Conservation (phyloP, 2,329 filamentous ascomycete species). For the Cladosporium colombiae region DNA sequence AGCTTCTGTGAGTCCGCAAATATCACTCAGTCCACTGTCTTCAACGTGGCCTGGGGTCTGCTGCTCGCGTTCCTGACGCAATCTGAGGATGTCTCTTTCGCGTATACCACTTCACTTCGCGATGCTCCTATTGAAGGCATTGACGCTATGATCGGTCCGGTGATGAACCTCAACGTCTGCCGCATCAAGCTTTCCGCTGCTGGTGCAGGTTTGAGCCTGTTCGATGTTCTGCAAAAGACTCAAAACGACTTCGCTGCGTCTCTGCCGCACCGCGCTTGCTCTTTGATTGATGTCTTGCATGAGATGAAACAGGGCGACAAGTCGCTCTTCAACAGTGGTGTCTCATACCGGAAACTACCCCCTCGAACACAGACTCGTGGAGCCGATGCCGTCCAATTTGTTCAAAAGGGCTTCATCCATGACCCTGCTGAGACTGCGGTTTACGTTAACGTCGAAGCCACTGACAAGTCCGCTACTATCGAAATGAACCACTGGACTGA, state of each 20-base stretch:
- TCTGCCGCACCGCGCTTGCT: constrained; percentile 16
- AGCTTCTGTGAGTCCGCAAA: constrained; percentile 14
- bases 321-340: constrained; percentile 14
- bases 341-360: constrained; percentile 9
- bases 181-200: constrained; percentile 19
- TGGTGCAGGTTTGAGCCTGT: not conserved
- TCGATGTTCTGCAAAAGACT: constrained; percentile 18
- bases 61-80: constrained; percentile 15
- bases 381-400: not conserved
- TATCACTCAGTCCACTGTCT: constrained; percentile 17
- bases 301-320: constrained; percentile 14
- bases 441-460: constrained; percentile 16
- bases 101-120: constrained; percentile 41
- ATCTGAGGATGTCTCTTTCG: constrained; percentile 39
- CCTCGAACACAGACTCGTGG: not conserved
- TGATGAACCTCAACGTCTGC: constrained; percentile 21
- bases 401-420: constrained; percentile 14
- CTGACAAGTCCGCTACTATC: constrained; percentile 6
- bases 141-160: constrained; percentile 18
- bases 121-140: constrained; percentile 25
- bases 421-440: constrained; percentile 18
- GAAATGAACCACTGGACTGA: constrained; percentile 17
- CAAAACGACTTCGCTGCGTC: constrained; percentile 13
- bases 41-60: constrained; percentile 15
- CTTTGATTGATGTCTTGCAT: constrained; percentile 14